Base-by-base conservation (phyloP, 148 eudicot genomes). In the Fallopia convolvulus region DNA sequence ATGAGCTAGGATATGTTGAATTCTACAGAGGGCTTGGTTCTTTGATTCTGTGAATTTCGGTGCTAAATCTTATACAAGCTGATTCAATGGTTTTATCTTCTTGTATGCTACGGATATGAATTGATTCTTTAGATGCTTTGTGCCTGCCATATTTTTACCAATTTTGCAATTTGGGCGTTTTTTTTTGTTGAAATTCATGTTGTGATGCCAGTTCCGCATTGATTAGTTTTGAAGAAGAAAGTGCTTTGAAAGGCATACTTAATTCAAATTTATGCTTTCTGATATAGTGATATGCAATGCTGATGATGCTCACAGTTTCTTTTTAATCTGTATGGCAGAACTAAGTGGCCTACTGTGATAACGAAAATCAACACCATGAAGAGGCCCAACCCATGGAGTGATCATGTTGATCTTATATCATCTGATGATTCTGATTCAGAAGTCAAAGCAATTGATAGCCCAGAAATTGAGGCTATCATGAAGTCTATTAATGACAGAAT, bases 351-450 rank as follows among this genome's bases (percentile, higher is more conserved):
- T 68, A 10, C 36, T 68, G 46, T 68, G 44, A 68, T 68, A 36
- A 15, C 44, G 15, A 17, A 68, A 6, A 26, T 26, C 70, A 30
- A 49, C 32, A 79, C 80, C 75, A 78, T 81, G 81, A 85, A 81
- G 79, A 80, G 68, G 82, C 41, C 86, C 48, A 26, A 73, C n/a
- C 75, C 84, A 55, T 81, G 80, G 65, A 74, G 76, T 72, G 81
- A 74, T 52, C 87, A 76, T 77, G 85, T 89, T 72, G 87, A 89
- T 83, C 76, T 87, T 32, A 77, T 89, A 77, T 85, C 88, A 78
- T 84, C 87, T 18, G 92, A 89, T 80, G 90, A 84, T 56, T 83
- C 86, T 8, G 87, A 85, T 39, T 75, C 68, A 61, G 84, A 86
- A 71, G 87, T 87, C 68, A 75, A 74, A 7, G 77, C 81, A 73